Evolutionary conservation across 495 filamentous ascomycete genomes (phyloP), one percentile per base, ranked within the genome.

Genomic region (Hyaloscypha variabilis): DNA sequence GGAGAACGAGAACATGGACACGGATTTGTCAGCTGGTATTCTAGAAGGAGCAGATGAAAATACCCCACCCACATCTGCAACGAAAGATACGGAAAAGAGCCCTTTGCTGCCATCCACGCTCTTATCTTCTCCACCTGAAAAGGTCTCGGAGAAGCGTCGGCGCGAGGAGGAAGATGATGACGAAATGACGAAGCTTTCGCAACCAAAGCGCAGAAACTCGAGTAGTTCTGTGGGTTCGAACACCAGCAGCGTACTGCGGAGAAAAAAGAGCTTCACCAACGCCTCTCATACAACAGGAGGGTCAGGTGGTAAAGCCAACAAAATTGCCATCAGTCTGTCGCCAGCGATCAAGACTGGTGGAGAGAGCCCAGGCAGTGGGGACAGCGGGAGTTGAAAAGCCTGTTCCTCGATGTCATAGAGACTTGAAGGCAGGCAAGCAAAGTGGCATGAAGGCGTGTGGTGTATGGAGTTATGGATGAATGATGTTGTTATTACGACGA

Each of bases 121-220:
- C 24, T 51, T 59, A 8, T 51, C 60, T 25, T 78, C 85, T 6
- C 88, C 85, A 36, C 91, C 88, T 0, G 93, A 96, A 72, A 82
- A 91, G 60, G 70, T 97, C n/a, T 87, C 93, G 0, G 93, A 97
- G 76, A 97, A 97, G 73, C 90, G 95, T 62, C 83, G 95, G 51
- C 85, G 95, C 46, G 93, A 96, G 69, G 93, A 97, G 67, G 86
- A 88, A 60, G 91, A 94, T 50, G 94, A 97, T 57, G 92, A 96
- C 68, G 91, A 90, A 63, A 76, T 96, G 25, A 85, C 83, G 24
- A 94, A 93, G 72, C 80, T 95, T 2, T 67, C 66, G 14, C 66
- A 69, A 14, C 30, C 46, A 6, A 74, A 74, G 57, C 72, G 72
- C 21, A 68, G 72, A 34, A 74, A 64, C 34, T 74, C 72, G 13